Conservation (phyloP, 2,329 filamentous ascomycete species). For the Chaetomiaceae sp. region DNA sequence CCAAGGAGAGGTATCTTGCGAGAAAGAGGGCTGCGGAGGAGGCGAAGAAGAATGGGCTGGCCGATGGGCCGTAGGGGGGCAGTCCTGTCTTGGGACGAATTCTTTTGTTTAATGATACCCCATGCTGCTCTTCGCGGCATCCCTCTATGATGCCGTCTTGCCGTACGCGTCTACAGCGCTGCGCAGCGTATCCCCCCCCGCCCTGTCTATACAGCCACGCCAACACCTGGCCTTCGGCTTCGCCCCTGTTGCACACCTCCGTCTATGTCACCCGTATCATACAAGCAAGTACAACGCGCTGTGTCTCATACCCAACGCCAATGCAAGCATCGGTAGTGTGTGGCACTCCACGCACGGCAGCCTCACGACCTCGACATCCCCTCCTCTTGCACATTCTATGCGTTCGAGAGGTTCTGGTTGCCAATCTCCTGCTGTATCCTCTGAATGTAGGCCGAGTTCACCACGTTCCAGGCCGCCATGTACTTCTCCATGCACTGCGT, state of each 20-base stretch:
- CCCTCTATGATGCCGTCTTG: too few relatives aligned
- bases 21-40: constrained; percentile 70
- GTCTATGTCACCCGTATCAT: constrained; percentile 3
- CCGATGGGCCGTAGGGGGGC: constrained; percentile 18
- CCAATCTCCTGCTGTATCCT: constrained; percentile 54
- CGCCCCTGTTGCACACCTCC: not conserved
- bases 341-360: too few relatives aligned
- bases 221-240: not conserved
- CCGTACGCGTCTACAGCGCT: too few relatives aligned
- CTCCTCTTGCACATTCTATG: not conserved
- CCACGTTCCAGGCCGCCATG: constrained; percentile 71
- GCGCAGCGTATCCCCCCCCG: not conserved
- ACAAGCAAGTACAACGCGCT: not conserved
- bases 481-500: constrained; percentile 80
- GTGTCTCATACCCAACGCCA: not conserved
- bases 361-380: not conserved
- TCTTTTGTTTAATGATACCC: not conserved
- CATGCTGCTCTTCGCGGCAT: too few relatives aligned
- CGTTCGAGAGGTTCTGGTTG: constrained; percentile 21
- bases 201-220: not conserved
- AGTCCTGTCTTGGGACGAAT: not conserved
- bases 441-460: constrained; percentile 61
- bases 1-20: constrained; percentile 72
- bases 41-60: constrained; percentile 48
- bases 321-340: too few relatives aligned